phyloP scores from a whole-genome alignment of 192 early-diverging fungal species.

The Podochytrium sp. region DNA sequence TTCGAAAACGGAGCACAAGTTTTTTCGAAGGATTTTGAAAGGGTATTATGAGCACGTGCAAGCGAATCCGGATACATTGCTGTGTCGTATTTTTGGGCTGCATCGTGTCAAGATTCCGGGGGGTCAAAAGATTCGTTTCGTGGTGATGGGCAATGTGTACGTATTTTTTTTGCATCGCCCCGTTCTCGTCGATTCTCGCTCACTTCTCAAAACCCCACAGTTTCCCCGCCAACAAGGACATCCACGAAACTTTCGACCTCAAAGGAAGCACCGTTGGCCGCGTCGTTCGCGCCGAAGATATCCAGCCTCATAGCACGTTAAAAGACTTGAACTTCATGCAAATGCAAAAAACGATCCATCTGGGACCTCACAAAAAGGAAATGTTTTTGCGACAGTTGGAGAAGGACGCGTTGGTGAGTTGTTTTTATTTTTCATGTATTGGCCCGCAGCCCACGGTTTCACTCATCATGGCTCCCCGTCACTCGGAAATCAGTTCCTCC shows the following conservation, averaged over 20 bases:
- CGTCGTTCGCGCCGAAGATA: constrained; percentile 74
- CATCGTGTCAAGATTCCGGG: constrained; percentile 96
- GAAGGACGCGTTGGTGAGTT: constrained; percentile 69
- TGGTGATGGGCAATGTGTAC: constrained; percentile 99
- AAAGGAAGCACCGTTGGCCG: constrained; percentile 94
- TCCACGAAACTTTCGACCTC: constrained; percentile 94
- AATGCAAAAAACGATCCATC: constrained; percentile 66
- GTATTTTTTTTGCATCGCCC: too few relatives aligned
- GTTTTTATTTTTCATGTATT: constrained; percentile 21
- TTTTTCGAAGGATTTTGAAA: constrained; percentile 83
- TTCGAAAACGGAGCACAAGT: constrained; percentile 93
- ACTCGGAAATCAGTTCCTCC: constrained; percentile 56
- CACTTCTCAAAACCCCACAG: too few relatives aligned
- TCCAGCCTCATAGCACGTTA: constrained; percentile 80
- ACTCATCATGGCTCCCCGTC: too few relatives aligned
- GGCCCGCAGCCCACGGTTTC: neutral
- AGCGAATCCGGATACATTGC: constrained; percentile 86
- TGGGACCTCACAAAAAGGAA: constrained; percentile 79
- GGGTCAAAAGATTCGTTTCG: constrained; percentile 94
- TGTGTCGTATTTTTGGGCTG: constrained; percentile 93
- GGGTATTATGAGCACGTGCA: constrained; percentile 92
- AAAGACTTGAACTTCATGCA: constrained; percentile 98
- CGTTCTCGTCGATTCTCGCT: too few relatives aligned
- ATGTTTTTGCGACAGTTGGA: constrained; percentile 86
- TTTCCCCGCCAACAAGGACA: constrained; percentile 96